Percentiles rank a stretch among this genome's conserved stretches.
phyloP scores from a whole-genome alignment of 2,329 filamentous ascomycete species.

The Aspergillus fumigatus region DNA sequence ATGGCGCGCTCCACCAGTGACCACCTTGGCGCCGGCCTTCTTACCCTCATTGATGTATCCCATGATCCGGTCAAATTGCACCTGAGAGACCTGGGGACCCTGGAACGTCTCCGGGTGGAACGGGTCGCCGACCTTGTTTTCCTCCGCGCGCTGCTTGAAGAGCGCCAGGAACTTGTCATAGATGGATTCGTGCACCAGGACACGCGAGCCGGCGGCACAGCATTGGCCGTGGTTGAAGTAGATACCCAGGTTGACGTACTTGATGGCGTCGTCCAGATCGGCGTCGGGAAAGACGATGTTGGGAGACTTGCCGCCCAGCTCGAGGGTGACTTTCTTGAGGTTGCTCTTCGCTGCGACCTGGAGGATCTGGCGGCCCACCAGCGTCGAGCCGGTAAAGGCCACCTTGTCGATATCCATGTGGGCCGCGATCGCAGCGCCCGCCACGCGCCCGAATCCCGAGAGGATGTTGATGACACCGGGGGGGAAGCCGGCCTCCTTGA shows the following conservation, averaged over 20 bases:
- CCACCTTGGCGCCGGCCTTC: constrained; percentile 59
- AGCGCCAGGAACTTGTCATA: constrained; percentile 57
- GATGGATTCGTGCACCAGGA: constrained; percentile 23
- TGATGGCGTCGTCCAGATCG: constrained; percentile 24
- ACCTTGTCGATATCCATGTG: constrained; percentile 64
- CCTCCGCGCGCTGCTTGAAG: constrained; percentile 69
- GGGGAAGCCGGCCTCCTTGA: constrained; percentile 59
- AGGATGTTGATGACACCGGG: constrained; percentile 59
- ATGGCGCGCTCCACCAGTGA: constrained; percentile 64
- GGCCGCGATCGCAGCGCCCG: constrained; percentile 62
- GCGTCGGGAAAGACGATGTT: constrained; percentile 24
- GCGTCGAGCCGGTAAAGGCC: constrained; percentile 59
- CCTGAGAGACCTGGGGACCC: constrained; percentile 74
- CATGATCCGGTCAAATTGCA: constrained; percentile 87
- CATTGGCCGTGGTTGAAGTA: constrained; percentile 26
- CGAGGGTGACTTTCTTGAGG: constrained; percentile 61
- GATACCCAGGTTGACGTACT: constrained; percentile 24
- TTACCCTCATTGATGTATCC: constrained; percentile 61
- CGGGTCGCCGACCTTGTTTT: constrained; percentile 76
- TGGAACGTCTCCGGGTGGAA: constrained; percentile 76
- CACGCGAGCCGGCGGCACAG: constrained; percentile 22
- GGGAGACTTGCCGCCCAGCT: constrained; percentile 24
- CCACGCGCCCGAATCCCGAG: constrained; percentile 72
- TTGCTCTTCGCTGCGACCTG: constrained; percentile 59
- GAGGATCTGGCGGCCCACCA: constrained; percentile 57